phyloP scores from a whole-genome alignment of 208 protist genomes.

The Crithidia mellificae region DNA sequence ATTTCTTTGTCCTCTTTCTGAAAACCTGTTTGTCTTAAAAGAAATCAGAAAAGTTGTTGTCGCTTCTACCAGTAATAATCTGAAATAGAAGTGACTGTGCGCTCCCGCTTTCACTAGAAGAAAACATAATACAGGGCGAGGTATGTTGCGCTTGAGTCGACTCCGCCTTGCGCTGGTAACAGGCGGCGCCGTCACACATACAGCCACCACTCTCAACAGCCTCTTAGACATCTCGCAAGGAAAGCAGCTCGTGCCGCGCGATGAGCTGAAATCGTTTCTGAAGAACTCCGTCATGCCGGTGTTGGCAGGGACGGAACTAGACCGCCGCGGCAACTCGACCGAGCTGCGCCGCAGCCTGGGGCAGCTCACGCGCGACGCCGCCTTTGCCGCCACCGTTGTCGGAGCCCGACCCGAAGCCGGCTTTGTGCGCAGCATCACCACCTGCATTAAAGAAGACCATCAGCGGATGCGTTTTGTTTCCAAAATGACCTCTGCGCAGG shows the following conservation, averaged over 20 bases:
- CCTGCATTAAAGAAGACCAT: conserved; percentile 73
- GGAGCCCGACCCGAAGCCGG: conserved; percentile 44
- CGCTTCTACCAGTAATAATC: no score
- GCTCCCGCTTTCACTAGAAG: background rate
- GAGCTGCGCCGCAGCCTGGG: conserved; percentile 57
- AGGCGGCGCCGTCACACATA: conserved; percentile 26
- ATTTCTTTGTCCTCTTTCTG: no score
- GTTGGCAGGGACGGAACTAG: conserved; percentile 60
- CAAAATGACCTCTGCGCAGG: conserved; percentile 78
- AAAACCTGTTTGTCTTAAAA: no score
- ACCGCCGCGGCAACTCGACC: conserved; percentile 49
- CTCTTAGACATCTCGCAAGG: conserved; percentile 52
- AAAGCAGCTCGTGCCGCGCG: conserved; percentile 25
- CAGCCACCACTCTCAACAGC: conserved; percentile 52
- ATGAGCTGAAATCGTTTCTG: conserved; percentile 65
- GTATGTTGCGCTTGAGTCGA: conserved; percentile 32
- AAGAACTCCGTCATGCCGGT: conserved; percentile 68
- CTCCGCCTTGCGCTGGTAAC: conserved; percentile 23
- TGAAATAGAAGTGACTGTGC: background rate
- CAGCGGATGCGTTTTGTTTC: conserved; percentile 71
- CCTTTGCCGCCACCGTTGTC: conserved; percentile 71
- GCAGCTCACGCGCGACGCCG: conserved; percentile 71
- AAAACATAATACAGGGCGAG: no score
- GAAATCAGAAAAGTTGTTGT: no score
- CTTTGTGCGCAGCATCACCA: conserved; percentile 56